Base-by-base conservation (phyloP, 495 filamentous ascomycete species). In the Pyronema domesticum region DNA sequence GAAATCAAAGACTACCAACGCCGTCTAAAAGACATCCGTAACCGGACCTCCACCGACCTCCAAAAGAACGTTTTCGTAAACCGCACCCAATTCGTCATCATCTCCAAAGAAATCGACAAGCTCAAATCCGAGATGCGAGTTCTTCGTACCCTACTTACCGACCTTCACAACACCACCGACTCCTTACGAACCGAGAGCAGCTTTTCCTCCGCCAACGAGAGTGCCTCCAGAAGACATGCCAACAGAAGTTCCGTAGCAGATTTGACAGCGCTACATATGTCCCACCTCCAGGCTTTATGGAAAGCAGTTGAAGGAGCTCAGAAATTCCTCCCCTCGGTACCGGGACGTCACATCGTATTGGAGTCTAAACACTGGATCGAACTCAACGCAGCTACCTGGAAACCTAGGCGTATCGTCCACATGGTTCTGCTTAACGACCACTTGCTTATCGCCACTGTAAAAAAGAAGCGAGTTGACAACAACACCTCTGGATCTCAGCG, bases 41-140 rank as follows among this genome's bases (percentile, higher is more conserved):
- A 79, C 58, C 78, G 85, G 37, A 89, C 87, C 0, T 87, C 88
- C 3, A 80, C 80, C 34, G 87, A 96, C 62, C 74, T 99, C 8
- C 93, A 96, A 63, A 84, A 93, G 61, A 99, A 87, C 71, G 86
- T 99, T 35, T 95, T 89, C 68, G 88, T 95, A 64, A 99, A 99
- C 68, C 81, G 91, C 45, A 94, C 88, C 0, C 89, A 96, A 62
- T 99, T 99, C 69, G 94, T 99, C 73, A 89, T 93, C 62, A 96
- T 99, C 68, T 94, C 86, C 67, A 91, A 95, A 70, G 93, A 99
- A 69, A 94, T 94, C 2, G 91, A 99, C 63, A 95, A 94, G 68
- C 77, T 99, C 51, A 96, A 95, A 65, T 77, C 80, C 45, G 91
- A 99, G 68, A 96, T 99, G 89, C 79, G 88, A 18, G 81, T 83